Conservation (phyloP, 108 stramenopile species). For the Nitzschia putrida region DNA sequence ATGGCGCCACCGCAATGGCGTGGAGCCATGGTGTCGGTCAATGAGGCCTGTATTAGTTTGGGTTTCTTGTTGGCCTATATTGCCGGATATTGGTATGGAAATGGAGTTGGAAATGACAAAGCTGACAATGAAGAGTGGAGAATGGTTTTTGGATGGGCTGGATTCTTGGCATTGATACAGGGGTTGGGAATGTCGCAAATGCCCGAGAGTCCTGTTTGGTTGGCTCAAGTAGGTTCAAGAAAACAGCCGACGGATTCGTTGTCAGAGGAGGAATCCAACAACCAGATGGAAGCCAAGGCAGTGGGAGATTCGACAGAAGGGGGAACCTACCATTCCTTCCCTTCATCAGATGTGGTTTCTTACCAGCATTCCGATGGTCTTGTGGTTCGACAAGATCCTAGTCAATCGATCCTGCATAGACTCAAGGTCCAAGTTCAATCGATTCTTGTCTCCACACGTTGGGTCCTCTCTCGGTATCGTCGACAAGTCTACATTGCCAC, state of each 20-base stretch:
- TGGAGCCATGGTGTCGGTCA: conserved; percentile 73
- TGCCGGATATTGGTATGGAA: conserved; percentile 37
- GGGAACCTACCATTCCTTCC: neutral
- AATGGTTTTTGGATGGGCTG: conserved; percentile 57
- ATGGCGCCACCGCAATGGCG: conserved; percentile 61
- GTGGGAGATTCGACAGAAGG: neutral
- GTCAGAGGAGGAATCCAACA: neutral
- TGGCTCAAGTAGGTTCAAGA: conserved; percentile 41
- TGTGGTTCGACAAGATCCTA: neutral
- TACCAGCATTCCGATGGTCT: neutral
- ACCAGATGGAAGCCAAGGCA: neutral
- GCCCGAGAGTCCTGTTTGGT: conserved; percentile 78
- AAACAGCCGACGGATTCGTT: conserved; percentile 27
- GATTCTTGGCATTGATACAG: conserved; percentile 63
- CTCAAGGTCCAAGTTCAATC: neutral
- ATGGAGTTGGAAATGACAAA: conserved; percentile 4
- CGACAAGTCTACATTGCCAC: conserved; percentile 58
- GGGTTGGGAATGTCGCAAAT: conserved; percentile 63
- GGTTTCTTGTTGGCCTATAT: conserved; percentile 73
- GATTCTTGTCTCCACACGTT: neutral
- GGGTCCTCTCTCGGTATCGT: conserved; percentile 26
- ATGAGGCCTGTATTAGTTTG: conserved; percentile 75
- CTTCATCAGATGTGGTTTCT: neutral
- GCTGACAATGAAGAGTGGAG: conserved; percentile 53
- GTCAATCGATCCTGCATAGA: neutral